Evolutionary conservation across 805 yeast genomes (phyloP).

Genomic region (Naumovozyma castellii): DNA sequence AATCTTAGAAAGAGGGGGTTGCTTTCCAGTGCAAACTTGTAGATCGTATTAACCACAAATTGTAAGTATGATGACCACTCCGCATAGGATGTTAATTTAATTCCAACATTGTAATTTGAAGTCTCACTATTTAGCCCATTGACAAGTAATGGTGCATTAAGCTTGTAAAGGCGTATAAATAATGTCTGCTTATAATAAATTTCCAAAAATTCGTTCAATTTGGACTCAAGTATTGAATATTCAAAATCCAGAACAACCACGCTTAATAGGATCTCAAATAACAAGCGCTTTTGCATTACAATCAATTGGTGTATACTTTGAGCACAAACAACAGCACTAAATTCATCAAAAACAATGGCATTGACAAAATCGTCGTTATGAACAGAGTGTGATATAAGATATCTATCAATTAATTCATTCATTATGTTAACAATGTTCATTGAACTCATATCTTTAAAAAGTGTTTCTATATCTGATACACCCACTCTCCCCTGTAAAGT

Average conservation of each 20-base stretch:
- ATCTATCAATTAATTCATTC: conserved; percentile 31
- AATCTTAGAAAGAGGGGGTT: conserved; percentile 17
- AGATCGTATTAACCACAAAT: conserved; percentile 10
- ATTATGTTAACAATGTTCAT: conserved; percentile 33
- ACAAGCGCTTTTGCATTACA: conserved; percentile 23
- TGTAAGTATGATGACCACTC: conserved; percentile 16
- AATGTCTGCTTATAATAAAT: conserved; percentile 21
- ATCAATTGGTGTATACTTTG: conserved; percentile 26
- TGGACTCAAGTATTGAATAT: conserved; percentile 17
- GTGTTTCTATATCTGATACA: conserved; percentile 28
- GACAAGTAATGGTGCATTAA: conserved; percentile 16
- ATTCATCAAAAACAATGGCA: conserved; percentile 17
- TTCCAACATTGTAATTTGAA: conserved; percentile 20
- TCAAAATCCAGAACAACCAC: conserved; percentile 34
- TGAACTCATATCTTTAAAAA: conserved; percentile 35
- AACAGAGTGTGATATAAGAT: conserved; percentile 4
- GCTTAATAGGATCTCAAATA: conserved; percentile 28
- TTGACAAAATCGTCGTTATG: conserved; percentile 13
- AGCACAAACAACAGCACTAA: conserved; percentile 16
- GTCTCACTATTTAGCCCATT: conserved; percentile 11
- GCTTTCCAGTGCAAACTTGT: conserved; percentile 6
- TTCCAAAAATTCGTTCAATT: conserved; percentile 15
- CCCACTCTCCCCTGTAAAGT: conserved; percentile 36
- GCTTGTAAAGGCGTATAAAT: conserved; percentile 18
- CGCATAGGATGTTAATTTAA: conserved; percentile 16